Conservation (phyloP, 1,139 yeast species). For the Ashbya aceris region DNA sequence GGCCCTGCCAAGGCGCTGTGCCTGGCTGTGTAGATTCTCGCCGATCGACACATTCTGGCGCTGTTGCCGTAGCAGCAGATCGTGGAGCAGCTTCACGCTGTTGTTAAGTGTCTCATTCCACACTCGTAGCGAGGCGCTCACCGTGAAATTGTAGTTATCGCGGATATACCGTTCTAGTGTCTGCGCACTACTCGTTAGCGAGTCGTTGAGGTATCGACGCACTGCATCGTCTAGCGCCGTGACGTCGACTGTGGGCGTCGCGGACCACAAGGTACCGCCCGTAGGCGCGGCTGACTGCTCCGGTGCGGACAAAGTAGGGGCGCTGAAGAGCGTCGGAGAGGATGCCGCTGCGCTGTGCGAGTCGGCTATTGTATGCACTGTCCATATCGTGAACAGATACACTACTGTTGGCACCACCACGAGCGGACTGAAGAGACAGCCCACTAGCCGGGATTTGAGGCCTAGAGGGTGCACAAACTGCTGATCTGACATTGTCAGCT, state of each 20-base stretch:
- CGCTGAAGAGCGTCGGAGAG: too few species aligned
- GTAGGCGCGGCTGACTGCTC: too few species aligned
- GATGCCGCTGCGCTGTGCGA: too few species aligned
- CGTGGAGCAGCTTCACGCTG: slow-evolving; percentile 3
- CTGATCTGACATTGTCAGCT: background rate
- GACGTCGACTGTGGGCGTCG: too few species aligned
- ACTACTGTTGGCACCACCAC: slow-evolving; percentile 8
- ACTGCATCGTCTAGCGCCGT: too few species aligned
- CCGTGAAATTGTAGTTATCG: too few species aligned
- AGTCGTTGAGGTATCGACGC: too few species aligned
- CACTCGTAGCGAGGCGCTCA: too few species aligned
- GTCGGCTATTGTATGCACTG: slow-evolving; percentile 4
- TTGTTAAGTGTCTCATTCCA: background rate
- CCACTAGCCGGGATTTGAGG: slow-evolving; percentile 6
- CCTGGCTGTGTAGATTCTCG: slow-evolving; percentile 2
- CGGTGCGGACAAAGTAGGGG: too few species aligned
- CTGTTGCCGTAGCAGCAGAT: slow-evolving; percentile 1
- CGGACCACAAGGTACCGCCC: too few species aligned
- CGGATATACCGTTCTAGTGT: too few species aligned
- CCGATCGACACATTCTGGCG: slow-evolving; percentile 4
- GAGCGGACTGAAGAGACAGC: slow-evolving; percentile 10
- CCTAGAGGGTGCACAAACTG: slow-evolving; percentile 11
- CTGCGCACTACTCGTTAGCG: too few species aligned
- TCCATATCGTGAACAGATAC: slow-evolving; percentile 9
- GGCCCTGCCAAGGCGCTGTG: slow-evolving; percentile 11